Base-by-base conservation (phyloP, 2,329 filamentous ascomycete species). In the Phyllosticta citrichinensis region DNA sequence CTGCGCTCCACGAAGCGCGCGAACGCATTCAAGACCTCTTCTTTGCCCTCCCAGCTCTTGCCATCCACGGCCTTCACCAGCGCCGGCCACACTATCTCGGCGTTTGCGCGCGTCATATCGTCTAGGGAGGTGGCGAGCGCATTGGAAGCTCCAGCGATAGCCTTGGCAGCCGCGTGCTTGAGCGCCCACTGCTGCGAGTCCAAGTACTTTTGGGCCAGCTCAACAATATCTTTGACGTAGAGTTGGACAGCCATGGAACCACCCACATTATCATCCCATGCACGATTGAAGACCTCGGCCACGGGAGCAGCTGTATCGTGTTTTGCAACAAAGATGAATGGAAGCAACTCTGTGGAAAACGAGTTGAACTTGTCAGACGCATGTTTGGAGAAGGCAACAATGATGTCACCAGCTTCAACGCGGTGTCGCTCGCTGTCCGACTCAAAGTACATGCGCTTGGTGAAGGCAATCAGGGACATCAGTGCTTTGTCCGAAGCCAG, bases 41-140 rank as follows among this genome's bases (percentile, higher is more conserved):
- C 91, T 71, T 99, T 99, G 22, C 91, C 91, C 0, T 88, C 82
- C 80, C 96, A 99, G 0, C 92, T 96, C 79, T 97, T 97, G 12
- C 96, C 85, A 2, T 85, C 83, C 51, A 97, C 76, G 1, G 89
- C 85, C 68, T 88, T 90, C 65, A 97, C 90, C 55, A 96, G 80
- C 1, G 87, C 83, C 0, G 89, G 89, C 93, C 93, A 99, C 22
- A 97, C 78, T 17, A 77, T 76, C 65, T 80, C 78, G 19, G 89
- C 79, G 51, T 86, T 84, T 2, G 79, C 69, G 19, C 81, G 78
- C 63, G 82, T 83, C 58, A 90, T 83, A 52, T 83, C 80, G 0
- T 82, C 83, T 5, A 80, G 74, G 58, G 70, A 71, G 65, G 65
- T 65, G 24, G 71, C 68, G 25, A 64, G 59, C 50, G 62, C 83